A percentile compares a stretch with the other conserved stretches of the same genome.
These are phyloP conservation scores for Ogataea henricii DNA, from an alignment of 805 yeast genomes.

Conservation along the genomic window DNA sequence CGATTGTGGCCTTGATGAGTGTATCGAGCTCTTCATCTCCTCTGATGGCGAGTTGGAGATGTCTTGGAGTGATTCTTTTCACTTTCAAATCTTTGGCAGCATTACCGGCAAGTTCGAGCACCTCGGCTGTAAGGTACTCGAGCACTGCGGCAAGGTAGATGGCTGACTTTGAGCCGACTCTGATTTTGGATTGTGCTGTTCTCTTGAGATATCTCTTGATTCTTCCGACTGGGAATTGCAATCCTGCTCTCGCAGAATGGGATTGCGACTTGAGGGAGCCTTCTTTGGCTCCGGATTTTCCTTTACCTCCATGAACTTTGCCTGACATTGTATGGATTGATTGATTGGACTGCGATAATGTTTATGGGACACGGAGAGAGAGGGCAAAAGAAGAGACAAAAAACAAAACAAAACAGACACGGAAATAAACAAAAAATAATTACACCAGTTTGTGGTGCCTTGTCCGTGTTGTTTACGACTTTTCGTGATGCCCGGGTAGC, in stretches of 20 bases:
- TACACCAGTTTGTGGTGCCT: constrained; percentile 2
- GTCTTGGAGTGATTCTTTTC: constrained; percentile 97
- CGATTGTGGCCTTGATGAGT: constrained; percentile 91
- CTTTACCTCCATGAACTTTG: constrained; percentile 87
- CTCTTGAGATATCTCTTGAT: constrained; percentile 93
- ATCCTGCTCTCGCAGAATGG: constrained; percentile 92
- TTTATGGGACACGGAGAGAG: not conserved
- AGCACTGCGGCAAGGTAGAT: constrained; percentile 94
- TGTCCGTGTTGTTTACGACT: constrained; percentile 5
- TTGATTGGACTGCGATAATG: constrained; percentile 11
- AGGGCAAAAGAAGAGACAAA: no score
- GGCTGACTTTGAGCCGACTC: constrained; percentile 81
- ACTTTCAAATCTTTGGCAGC: constrained; percentile 96
- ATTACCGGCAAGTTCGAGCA: constrained; percentile 95
- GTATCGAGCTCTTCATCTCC: constrained; percentile 98
- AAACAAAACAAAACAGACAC: constrained; percentile 5
- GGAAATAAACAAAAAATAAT: not conserved
- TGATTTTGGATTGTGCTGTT: constrained; percentile 73
- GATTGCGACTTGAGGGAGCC: constrained; percentile 62
- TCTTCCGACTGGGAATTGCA: constrained; percentile 98
- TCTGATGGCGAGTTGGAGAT: constrained; percentile 93
- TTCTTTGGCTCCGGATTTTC: constrained; percentile 84
- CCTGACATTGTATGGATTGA: constrained; percentile 69
- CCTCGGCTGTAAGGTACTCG: constrained; percentile 96
- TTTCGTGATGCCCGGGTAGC: constrained; percentile 8